Evolutionary conservation across 176 grass and related monocot genomes (phyloP).

Genomic region (Aegilops umbellulata): DNA sequence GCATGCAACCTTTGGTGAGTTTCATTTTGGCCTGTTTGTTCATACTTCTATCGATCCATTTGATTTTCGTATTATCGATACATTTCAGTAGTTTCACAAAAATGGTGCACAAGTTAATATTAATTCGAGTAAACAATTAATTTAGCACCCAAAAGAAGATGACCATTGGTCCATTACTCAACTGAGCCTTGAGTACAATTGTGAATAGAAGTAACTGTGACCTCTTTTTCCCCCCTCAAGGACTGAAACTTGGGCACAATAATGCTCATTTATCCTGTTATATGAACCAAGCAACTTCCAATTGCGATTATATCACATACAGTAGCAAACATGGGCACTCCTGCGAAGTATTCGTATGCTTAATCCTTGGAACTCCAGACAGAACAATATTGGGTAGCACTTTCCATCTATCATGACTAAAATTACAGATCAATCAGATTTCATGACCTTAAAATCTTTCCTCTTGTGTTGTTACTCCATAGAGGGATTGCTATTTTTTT

Average conservation of each 20-base stretch:
- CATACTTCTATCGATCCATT: neutral
- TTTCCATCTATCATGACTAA: neutral
- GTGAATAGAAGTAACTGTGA: neutral
- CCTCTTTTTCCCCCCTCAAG: neutral
- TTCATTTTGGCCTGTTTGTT: neutral
- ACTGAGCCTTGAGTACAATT: neutral
- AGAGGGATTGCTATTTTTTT: neutral
- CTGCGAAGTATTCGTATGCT: neutral
- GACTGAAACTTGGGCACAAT: neutral
- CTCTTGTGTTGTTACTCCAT: neutral
- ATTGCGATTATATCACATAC: neutral
- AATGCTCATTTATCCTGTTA: neutral
- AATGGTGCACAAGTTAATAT: neutral
- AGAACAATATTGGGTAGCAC: neutral
- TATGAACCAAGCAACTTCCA: neutral
- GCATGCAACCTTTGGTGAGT: conserved; percentile 89
- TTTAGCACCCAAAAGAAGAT: neutral
- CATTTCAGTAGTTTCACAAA: neutral
- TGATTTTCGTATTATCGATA: neutral
- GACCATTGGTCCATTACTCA: neutral
- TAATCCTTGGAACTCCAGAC: neutral
- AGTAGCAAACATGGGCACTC: neutral
- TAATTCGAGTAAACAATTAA: neutral
- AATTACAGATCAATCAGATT: neutral
- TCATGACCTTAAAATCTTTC: neutral